Evolutionary conservation across 129 eudicot species (phyloP).

Genomic region (Gnaphalium uliginosum): DNA sequence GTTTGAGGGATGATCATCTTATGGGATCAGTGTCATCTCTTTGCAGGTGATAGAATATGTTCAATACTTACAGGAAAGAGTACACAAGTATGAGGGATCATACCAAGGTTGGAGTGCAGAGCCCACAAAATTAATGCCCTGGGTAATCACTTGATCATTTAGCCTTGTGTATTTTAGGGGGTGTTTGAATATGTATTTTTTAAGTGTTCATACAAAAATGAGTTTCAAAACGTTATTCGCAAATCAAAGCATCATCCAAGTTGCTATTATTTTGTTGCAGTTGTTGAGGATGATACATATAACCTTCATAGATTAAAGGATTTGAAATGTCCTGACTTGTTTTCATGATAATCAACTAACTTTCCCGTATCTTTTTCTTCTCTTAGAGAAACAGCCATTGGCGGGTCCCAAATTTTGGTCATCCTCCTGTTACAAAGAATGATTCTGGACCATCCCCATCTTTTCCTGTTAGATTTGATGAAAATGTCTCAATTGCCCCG

Average conservation of each 20-base stretch:
- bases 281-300: neutral
- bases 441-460: constrained; percentile 52
- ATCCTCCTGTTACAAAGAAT: constrained; percentile 56
- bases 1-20: constrained; percentile 13
- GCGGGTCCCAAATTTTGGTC: constrained; percentile 74
- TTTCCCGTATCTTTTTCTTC: constrained; percentile 19
- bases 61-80: constrained; percentile 78
- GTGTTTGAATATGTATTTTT: neutral
- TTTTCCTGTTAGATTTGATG: constrained; percentile 63
- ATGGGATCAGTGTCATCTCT: neutral
- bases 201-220: neutral
- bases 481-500: constrained; percentile 46
- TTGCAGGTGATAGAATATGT: constrained; percentile 92
- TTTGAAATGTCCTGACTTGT: neutral
- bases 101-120: constrained; percentile 83
- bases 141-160: constrained; percentile 51
- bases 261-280: neutral
- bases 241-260: neutral
- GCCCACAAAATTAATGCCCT: constrained; percentile 93
- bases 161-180: constrained; percentile 1
- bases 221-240: neutral
- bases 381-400: constrained; percentile 93
- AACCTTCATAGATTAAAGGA: neutral
- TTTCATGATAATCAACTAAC: neutral
- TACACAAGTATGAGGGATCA: constrained; percentile 83